These are phyloP conservation scores for Cyclotella sp. DNA, from an alignment of 108 stramenopile species.

Conservation along the genomic window DNA sequence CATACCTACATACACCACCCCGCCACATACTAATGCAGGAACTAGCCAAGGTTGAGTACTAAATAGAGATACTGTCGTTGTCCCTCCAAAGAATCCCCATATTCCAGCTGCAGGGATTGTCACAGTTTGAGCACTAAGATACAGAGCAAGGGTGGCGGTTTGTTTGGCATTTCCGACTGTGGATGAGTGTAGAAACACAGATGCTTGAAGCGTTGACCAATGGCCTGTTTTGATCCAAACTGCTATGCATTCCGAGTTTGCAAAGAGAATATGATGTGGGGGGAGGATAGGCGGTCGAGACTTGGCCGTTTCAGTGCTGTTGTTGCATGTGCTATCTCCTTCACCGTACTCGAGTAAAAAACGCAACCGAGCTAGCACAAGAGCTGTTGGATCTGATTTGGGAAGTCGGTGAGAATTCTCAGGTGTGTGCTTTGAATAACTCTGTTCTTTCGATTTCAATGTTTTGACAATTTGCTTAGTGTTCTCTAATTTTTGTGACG, in stretches of 20 bases:
- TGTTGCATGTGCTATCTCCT: slow-evolving; percentile 14
- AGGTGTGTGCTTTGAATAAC: background rate
- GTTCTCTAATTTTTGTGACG: background rate
- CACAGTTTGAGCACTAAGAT: slow-evolving; percentile 64
- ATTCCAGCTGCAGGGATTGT: slow-evolving; percentile 78
- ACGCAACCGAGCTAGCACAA: slow-evolving; percentile 62
- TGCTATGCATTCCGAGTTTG: slow-evolving; percentile 90
- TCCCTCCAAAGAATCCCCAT: slow-evolving; percentile 77
- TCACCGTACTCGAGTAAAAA: slow-evolving; percentile 60
- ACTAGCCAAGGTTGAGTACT: slow-evolving; percentile 67
- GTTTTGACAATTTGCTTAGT: background rate
- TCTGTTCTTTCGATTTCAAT: background rate
- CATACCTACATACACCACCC: slow-evolving; percentile 66
- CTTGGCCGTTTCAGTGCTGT: background rate
- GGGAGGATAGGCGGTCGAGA: slow-evolving; percentile 49
- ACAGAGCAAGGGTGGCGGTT: slow-evolving; percentile 69
- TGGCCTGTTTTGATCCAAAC: slow-evolving; percentile 69
- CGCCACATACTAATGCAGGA: slow-evolving; percentile 78
- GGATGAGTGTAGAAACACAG: slow-evolving; percentile 52
- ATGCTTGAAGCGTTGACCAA: slow-evolving; percentile 52
- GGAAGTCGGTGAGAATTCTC: slow-evolving; percentile 34
- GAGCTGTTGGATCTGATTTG: slow-evolving; percentile 55
- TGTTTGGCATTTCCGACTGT: slow-evolving; percentile 79
- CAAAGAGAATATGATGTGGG: slow-evolving; percentile 74
- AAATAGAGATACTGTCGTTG: slow-evolving; percentile 66